Evolutionary conservation across 352 stramenopile genomes (phyloP).

Genomic region (Phytophthora sp.): DNA sequence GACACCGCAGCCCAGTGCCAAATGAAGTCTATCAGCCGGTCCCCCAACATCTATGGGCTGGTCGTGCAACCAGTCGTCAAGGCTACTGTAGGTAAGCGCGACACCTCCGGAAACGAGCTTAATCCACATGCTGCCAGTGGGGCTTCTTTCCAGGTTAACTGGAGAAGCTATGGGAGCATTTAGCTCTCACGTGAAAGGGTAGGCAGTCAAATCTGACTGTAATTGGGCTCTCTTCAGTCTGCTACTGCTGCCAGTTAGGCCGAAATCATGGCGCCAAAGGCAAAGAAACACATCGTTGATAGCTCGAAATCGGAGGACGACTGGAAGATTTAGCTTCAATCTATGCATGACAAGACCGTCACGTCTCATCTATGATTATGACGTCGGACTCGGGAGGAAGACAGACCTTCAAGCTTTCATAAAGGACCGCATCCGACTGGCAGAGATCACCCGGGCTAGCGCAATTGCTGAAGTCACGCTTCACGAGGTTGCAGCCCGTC

Average conservation of each 20-base stretch:
- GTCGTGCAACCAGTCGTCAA: not conserved
- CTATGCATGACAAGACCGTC: conserved; percentile 11
- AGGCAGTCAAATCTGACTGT: not conserved
- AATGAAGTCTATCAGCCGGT: not conserved
- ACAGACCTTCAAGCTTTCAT: not conserved
- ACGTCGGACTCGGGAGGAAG: not conserved
- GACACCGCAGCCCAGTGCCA: not conserved
- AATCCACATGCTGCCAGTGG: not conserved
- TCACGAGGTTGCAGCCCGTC: conserved; percentile 4
- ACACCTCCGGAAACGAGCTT: not conserved
- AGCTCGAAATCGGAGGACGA: conserved; percentile 8
- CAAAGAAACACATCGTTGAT: conserved; percentile 4
- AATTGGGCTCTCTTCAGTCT: conserved; percentile 1
- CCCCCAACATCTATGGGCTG: not conserved
- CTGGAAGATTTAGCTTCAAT: conserved; percentile 13
- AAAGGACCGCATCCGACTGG: not conserved
- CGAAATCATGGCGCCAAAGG: conserved; percentile 12
- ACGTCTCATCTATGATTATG: too few relatives aligned
- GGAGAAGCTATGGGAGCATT: not conserved
- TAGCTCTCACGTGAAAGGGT: conserved; percentile 2
- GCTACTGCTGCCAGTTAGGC: not conserved
- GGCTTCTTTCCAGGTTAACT: not conserved
- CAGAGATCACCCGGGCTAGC: conserved; percentile 13
- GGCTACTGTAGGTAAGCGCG: not conserved
- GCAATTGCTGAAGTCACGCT: conserved; percentile 16